Evolutionary conservation across 2,329 filamentous ascomycete species (phyloP), one percentile per base, ranked within the genome.

Genomic region (Aspergillus spinulosporus): DNA sequence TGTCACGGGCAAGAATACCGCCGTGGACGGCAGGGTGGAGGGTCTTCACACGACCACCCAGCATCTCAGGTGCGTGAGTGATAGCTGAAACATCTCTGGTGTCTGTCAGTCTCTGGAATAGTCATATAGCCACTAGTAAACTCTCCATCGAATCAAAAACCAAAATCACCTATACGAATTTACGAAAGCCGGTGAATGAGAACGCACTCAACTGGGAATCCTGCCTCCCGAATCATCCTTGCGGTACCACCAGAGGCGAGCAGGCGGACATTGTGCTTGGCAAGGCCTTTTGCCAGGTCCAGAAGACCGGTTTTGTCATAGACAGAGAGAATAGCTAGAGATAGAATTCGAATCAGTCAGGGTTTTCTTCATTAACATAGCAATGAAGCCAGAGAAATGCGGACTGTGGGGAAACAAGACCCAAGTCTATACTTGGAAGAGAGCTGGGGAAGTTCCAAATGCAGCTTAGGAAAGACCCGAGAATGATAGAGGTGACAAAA

Each of bases 241-340:
- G 94, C 88, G 47, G 94, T 99, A 67, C 94, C 94, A 58, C 94
- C 94, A 56, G 93, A 97, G 53, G 94, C 94, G 57, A 99, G 84
- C 64, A 99, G 88, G 66, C 92, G 89, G 66, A 96, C 89, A 85
- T 94, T 88, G 72, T 95, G 85, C 81, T 93, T 85, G 71, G 89
- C 84, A 49, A 97, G 85, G 67, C 92, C 92, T 78, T 96, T 96
- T 68, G 92, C 91, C 66, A 97, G 83, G 77, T 97, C 92, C 65
- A 97, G 80, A 64, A 96, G 84, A 59, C 92, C 94, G 55, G 93
- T 97, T 87, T 99, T 99, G 84, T 99, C 91, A 74, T 94, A 97
- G 81, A 97, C 94, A 64, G 93, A 97, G 74, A 99, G 84, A 72
- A 99, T 97, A 65, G 94, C 94, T 82, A 52, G 58, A 55, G 32